Evolutionary conservation across 2,329 filamentous ascomycete genomes (phyloP).

Genomic region (Daldinia sp.): DNA sequence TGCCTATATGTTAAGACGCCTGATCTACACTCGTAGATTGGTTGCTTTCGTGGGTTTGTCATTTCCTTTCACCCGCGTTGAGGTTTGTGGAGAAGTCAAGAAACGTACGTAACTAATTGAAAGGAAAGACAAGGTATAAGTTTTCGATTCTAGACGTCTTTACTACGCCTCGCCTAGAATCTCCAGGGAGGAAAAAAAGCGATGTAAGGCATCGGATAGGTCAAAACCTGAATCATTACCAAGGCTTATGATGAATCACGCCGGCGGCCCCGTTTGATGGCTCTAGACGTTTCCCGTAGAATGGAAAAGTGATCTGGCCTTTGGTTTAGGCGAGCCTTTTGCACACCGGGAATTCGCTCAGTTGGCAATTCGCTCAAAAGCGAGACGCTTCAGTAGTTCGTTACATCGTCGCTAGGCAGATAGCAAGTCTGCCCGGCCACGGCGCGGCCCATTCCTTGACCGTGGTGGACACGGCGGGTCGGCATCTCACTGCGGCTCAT

Average conservation of each 20-base stretch:
- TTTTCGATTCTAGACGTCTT: slow-evolving; percentile 19
- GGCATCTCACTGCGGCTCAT: slow-evolving; percentile 22
- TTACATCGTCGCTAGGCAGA: slow-evolving; percentile 31
- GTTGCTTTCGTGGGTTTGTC: slow-evolving; percentile 14
- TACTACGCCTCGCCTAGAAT: slow-evolving; percentile 27
- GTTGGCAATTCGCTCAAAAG: slow-evolving; percentile 35
- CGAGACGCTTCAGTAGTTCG: slow-evolving; percentile 32
- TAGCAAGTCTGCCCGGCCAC: slow-evolving; percentile 30
- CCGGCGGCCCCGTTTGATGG: slow-evolving; percentile 15
- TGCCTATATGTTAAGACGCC: slow-evolving; percentile 9
- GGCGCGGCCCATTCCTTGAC: slow-evolving; percentile 19
- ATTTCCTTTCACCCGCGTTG: slow-evolving; percentile 26
- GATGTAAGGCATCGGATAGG: slow-evolving; percentile 32
- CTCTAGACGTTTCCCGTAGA: slow-evolving; percentile 15
- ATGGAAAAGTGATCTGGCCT: slow-evolving; percentile 10
- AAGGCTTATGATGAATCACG: slow-evolving; percentile 23
- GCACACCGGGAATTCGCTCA: slow-evolving; percentile 18
- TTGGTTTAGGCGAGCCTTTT: slow-evolving; percentile 24
- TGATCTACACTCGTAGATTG: slow-evolving; percentile 21
- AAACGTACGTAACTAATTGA: slow-evolving; percentile 34
- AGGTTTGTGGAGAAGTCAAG: slow-evolving; percentile 36
- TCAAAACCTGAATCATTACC: slow-evolving; percentile 17
- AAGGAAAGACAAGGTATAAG: slow-evolving; percentile 16
- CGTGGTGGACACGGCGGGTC: slow-evolving; percentile 25
- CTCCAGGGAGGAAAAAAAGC: slow-evolving; percentile 14